These are phyloP conservation scores for Fusarium newnesense DNA, from an alignment of 2,329 filamentous ascomycete species.

Conservation along the genomic window DNA sequence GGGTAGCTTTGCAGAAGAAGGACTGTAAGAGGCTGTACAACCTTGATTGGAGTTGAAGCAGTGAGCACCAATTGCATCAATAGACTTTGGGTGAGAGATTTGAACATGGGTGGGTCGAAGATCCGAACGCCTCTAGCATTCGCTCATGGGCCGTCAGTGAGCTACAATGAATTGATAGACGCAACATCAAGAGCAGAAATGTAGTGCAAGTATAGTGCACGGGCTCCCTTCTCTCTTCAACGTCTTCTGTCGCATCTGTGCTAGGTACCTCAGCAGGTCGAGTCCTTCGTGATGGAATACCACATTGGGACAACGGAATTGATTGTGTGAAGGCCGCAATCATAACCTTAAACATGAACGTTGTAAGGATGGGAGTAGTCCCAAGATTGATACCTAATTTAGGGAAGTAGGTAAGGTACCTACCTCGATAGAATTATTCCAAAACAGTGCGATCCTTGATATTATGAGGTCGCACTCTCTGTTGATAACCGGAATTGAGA, in stretches of 20 bases:
- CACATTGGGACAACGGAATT: neutral
- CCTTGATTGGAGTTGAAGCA: neutral
- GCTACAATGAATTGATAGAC: neutral
- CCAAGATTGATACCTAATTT: neutral
- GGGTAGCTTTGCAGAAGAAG: neutral
- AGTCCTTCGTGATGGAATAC: neutral
- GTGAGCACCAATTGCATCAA: neutral
- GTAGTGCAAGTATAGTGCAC: neutral
- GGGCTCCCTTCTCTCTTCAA: neutral
- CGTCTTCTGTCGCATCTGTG: slow-evolving; percentile 1
- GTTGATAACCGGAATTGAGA: neutral
- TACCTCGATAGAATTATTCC: neutral
- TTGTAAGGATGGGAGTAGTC: neutral
- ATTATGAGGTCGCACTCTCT: neutral
- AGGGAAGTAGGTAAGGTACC: neutral
- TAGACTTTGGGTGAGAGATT: neutral
- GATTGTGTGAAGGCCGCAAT: neutral
- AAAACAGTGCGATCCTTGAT: neutral
- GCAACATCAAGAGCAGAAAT: neutral
- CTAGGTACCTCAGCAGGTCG: slow-evolving; percentile 7
- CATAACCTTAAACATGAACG: slow-evolving; percentile 6
- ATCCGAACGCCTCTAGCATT: neutral
- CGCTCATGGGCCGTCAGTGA: neutral
- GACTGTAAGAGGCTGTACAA: neutral
- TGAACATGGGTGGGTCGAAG: neutral